These are phyloP conservation scores for Trichoderma breve DNA, from an alignment of 2,329 filamentous ascomycete genomes.

Conservation along the genomic window DNA sequence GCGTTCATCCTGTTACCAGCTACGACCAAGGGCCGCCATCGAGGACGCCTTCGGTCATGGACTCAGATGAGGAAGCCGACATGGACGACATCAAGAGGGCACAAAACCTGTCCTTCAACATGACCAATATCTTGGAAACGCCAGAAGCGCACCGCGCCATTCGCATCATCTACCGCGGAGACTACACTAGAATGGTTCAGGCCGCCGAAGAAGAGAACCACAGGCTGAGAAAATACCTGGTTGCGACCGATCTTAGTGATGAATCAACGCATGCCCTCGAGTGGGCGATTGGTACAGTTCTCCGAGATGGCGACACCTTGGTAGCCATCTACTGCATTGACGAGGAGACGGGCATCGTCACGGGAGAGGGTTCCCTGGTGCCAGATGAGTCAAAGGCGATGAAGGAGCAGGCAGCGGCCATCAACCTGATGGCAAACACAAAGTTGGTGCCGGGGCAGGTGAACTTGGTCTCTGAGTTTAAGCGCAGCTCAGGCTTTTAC, in stretches of 20 bases:
- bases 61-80: constrained; percentile 84
- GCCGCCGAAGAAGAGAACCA: constrained; percentile 77
- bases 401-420: constrained; percentile 70
- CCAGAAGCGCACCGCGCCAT: constrained; percentile 78
- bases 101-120: constrained; percentile 76
- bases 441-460: constrained; percentile 35
- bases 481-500: constrained; percentile 30
- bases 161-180: constrained; percentile 85
- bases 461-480: constrained; percentile 36
- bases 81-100: constrained; percentile 82
- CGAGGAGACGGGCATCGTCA: constrained; percentile 69
- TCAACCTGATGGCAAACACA: constrained; percentile 59
- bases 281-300: constrained; percentile 94
- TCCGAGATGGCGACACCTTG: constrained; percentile 90
- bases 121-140: constrained; percentile 75
- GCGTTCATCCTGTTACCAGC: constrained; percentile 78
- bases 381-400: constrained; percentile 73
- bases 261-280: constrained; percentile 94
- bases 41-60: constrained; percentile 57
- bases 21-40: constrained; percentile 69
- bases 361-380: constrained; percentile 51
- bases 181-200: constrained; percentile 72
- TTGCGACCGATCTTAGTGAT: constrained; percentile 92
- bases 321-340: constrained; percentile 92
- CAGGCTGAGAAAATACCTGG: constrained; percentile 82